Evolutionary conservation across 1,139 yeast species (phyloP).

Genomic region (Magnusiomyces paraingens): DNA sequence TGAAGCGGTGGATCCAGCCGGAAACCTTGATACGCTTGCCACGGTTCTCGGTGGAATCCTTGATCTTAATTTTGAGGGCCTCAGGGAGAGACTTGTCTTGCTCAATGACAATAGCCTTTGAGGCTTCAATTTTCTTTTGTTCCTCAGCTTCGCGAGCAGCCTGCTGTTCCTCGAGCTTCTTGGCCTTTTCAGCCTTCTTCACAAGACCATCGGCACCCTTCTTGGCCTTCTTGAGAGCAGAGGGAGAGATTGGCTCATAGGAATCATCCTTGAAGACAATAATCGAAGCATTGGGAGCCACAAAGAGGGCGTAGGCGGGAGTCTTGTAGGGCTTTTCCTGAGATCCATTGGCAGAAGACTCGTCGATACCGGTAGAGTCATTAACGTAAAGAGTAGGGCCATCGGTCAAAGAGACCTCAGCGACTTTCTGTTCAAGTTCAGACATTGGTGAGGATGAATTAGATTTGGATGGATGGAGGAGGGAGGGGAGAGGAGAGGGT

Average conservation of each 20-base stretch:
- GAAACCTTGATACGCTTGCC: conserved; percentile 63
- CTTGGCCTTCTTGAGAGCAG: conserved; percentile 92
- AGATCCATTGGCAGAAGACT: conserved; percentile 48
- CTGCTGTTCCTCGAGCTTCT: conserved; percentile 54
- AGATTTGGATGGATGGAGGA: neutral
- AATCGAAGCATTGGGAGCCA: conserved; percentile 50
- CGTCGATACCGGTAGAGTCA: conserved; percentile 67
- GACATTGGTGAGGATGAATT: conserved; percentile 8
- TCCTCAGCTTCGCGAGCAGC: conserved; percentile 56
- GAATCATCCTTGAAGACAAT: conserved; percentile 59
- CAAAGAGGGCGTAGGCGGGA: conserved; percentile 72
- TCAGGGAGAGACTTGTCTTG: conserved; percentile 68
- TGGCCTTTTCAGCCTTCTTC: conserved; percentile 82
- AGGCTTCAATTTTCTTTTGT: conserved; percentile 66
- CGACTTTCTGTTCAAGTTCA: conserved; percentile 13
- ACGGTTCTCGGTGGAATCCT: conserved; percentile 44
- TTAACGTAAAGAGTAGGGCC: conserved; percentile 45
- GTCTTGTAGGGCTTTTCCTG: conserved; percentile 67
- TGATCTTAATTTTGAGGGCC: conserved; percentile 64
- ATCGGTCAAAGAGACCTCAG: conserved; percentile 10
- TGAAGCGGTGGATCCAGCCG: conserved; percentile 96
- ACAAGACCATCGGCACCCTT: conserved; percentile 90
- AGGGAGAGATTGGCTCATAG: conserved; percentile 77
- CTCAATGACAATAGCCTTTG: conserved; percentile 59
- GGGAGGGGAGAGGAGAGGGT: neutral